Percentiles rank a stretch among this genome's conserved stretches.
Conservation (phyloP, 306 rosid species). For the Trifolium dubium region DNA sequence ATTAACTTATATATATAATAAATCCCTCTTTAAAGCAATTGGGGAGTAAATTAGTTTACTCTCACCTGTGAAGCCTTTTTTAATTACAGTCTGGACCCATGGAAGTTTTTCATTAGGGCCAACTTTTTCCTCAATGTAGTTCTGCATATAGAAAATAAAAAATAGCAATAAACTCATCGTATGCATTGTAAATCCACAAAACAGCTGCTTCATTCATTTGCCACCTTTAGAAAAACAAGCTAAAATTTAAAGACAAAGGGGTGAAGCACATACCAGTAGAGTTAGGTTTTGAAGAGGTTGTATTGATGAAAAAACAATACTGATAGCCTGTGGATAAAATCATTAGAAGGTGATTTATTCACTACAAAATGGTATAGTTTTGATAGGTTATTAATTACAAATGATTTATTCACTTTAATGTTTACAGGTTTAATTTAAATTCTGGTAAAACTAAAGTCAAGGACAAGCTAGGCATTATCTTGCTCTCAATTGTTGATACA, state of each 20-base stretch:
- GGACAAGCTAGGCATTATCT: no score
- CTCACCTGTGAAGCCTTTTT: constrained; percentile 77
- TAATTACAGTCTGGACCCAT: constrained; percentile 58
- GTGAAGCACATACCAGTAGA: constrained; percentile 51
- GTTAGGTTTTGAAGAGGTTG: constrained; percentile 73
- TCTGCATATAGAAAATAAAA: constrained; percentile 57
- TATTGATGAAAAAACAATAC: constrained; percentile 71
- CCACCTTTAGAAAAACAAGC: background rate
- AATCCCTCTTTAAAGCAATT: background rate
- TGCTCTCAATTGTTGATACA: no score
- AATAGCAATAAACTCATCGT: background rate
- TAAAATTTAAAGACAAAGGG: background rate
- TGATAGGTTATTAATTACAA: no score
- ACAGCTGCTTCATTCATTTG: background rate
- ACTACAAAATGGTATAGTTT: no score
- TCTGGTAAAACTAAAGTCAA: no score
- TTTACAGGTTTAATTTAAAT: no score
- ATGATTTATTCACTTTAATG: no score
- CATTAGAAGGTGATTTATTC: constrained; percentile 11
- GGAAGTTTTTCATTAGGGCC: constrained; percentile 56
- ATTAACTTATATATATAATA: background rate
- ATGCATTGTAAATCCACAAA: constrained; percentile 23
- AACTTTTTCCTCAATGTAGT: constrained; percentile 70
- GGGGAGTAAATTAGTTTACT: constrained; percentile 13
- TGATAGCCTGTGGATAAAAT: constrained; percentile 57